Evolutionary conservation across 164 flowering plant species (phyloP).

Genomic region (Tinospora cordifolia): DNA sequence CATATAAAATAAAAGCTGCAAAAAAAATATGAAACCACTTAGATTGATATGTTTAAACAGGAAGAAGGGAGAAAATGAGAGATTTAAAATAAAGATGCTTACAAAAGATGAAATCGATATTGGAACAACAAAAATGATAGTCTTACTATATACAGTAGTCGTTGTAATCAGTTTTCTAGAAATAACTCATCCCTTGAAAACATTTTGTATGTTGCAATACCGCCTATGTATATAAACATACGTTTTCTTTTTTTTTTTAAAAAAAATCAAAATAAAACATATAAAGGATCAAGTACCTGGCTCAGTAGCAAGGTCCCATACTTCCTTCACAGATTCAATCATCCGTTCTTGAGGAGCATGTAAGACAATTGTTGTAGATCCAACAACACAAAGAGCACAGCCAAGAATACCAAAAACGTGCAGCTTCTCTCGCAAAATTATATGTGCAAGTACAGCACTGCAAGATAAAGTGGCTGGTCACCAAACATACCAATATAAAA

Average conservation of each 20-base stretch:
- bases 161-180: background rate
- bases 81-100: background rate
- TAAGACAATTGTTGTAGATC: slow-evolving; percentile 81
- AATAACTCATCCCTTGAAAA: no score
- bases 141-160: background rate
- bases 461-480: slow-evolving; percentile 21
- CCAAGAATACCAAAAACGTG: slow-evolving; percentile 88
- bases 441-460: slow-evolving; percentile 90
- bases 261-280: no score
- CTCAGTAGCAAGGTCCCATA: slow-evolving; percentile 92
- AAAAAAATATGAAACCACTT: slow-evolving; percentile 11
- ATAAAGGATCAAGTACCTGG: slow-evolving; percentile 45
- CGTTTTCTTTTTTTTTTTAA: no score
- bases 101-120: background rate
- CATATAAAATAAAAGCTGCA: slow-evolving; percentile 72
- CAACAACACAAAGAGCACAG: slow-evolving; percentile 82
- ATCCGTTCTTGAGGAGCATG: slow-evolving; percentile 90
- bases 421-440: slow-evolving; percentile 70
- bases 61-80: background rate
- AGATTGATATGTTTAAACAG: slow-evolving; percentile 1
- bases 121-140: background rate
- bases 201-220: no score
- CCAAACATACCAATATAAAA: slow-evolving; percentile 3
- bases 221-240: no score
- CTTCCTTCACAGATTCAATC: slow-evolving; percentile 78